Evolutionary conservation across 257 asterid species (phyloP).

Genomic region (Solanum rostratum): DNA sequence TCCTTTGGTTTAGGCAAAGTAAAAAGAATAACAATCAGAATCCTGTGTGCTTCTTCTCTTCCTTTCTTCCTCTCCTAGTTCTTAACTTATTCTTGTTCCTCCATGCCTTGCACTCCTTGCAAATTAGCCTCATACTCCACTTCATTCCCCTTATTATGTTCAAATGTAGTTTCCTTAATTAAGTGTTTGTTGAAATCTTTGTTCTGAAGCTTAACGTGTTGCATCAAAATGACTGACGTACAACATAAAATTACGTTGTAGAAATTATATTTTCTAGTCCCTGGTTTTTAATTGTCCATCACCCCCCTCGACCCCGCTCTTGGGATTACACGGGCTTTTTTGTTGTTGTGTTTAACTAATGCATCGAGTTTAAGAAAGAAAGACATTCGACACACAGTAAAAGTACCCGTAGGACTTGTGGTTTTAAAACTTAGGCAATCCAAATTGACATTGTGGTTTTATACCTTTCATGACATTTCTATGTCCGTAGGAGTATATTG

Average conservation of each 20-base stretch:
- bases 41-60: neutral
- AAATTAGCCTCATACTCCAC: neutral
- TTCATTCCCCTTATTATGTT: neutral
- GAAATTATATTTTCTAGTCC: neutral
- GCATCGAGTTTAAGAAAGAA: neutral
- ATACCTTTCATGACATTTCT: neutral
- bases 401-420: neutral
- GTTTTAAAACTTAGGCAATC: neutral
- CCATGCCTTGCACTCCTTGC: neutral
- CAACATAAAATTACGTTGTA: neutral
- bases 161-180: neutral
- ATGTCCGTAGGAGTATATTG: neutral
- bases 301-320: neutral
- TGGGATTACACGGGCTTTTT: neutral
- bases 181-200: neutral
- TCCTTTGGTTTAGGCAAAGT: neutral
- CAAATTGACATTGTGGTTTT: neutral
- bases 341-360: neutral
- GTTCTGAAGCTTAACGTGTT: neutral
- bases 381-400: neutral
- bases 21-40: neutral
- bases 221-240: neutral
- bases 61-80: neutral
- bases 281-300: neutral
- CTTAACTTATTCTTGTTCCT: neutral